These are phyloP conservation scores for Rubus parviflorus DNA, from an alignment of 306 rosid species.

Conservation along the genomic window DNA sequence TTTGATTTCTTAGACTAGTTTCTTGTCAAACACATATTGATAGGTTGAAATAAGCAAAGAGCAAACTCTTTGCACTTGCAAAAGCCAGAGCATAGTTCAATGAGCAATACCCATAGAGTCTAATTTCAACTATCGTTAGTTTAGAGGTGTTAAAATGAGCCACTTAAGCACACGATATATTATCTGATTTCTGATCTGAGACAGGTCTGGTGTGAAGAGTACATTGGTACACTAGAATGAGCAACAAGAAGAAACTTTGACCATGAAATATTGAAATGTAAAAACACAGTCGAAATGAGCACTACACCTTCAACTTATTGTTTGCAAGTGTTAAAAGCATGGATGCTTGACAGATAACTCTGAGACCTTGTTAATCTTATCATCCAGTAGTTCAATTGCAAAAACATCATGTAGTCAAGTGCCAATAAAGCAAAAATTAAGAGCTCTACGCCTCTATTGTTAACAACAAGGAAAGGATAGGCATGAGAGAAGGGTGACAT, in stretches of 20 bases:
- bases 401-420: background rate
- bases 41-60: background rate
- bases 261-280: background rate
- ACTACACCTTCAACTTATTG: background rate
- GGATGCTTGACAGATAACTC: background rate
- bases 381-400: background rate
- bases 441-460: background rate
- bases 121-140: background rate
- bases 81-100: background rate
- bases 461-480: background rate
- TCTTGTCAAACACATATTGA: background rate
- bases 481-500: background rate
- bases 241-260: background rate
- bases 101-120: background rate
- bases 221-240: background rate
- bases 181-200: background rate
- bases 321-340: background rate
- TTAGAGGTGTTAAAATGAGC: background rate
- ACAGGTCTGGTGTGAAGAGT: background rate
- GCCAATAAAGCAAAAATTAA: background rate
- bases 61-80: background rate
- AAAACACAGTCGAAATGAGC: background rate
- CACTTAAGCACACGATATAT: background rate
- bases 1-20: background rate
- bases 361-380: background rate